Evolutionary conservation across 176 grass and related monocot species (phyloP), one percentile per base, ranked within the genome.

Genomic region (Ampelocalamus luodianensis): DNA sequence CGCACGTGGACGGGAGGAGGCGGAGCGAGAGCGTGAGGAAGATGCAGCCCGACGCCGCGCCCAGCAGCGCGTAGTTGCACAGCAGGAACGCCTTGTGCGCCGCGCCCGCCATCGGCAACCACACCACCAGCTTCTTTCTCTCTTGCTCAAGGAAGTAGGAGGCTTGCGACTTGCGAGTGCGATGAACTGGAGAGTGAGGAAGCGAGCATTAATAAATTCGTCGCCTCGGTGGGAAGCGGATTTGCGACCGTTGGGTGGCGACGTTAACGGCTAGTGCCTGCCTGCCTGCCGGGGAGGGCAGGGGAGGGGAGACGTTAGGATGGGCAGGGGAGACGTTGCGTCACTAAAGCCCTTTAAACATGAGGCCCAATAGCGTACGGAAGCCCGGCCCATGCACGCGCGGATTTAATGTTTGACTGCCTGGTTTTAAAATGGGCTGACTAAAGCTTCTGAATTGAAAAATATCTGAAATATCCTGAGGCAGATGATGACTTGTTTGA

Each of bases 1-100:
- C 92, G 61, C 90, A 97, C 69, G 86, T 54, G 66, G 94, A 94
- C 0, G 88, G 92, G 13, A 87, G 15, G 49, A 97, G 94, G 76
- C 94, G 90, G 72, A 97, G 90, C 61, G 94, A 97, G 22, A 97
- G 80, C 51, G 94, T 92, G 22, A 97, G 94, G 86, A 97, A 97
- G 85, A 97, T 90, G 77, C 94, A 97, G 18, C 88, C 90, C 45
- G 89, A 93, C 26, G 91, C 89, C 2, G 91, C 94, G 0, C 91
- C 94, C 16, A 97, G 87, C n/a, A 97, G 87, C 78, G 71, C 32
- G 94, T 97, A 97, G 82, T 97, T 93, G 91, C 87, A 88, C 62
- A 92, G 60, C 40, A 93, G 79, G 68, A 97, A 97, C 45, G 81
- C 87, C 87, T 85, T 88, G 84, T 77, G 89, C 36, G 89, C 32